Evolutionary conservation across 768 basidiomycete species (phyloP), one percentile per base, ranked within the genome.

Genomic region (Paxillus involutus): DNA sequence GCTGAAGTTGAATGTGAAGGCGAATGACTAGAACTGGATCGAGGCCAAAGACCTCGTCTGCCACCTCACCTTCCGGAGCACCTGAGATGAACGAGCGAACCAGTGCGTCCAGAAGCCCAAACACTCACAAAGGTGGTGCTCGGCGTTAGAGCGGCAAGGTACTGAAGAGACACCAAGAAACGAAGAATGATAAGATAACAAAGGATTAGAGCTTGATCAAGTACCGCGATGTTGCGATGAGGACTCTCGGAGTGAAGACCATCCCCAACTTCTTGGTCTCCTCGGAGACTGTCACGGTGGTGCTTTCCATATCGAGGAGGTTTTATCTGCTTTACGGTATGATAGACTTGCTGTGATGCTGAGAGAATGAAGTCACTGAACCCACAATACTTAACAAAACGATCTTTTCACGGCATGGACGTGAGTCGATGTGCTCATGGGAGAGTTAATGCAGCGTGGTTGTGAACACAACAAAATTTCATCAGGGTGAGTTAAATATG

Each of bases 101-200:
- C 41, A 29, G 58, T 44, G 36, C 55, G 9, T 30, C 32, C 11
- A 32, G 45, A 29, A 29, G 24, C 14, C 17, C 29, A 12, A 41
- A 43, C 14, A 30, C 21, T 45, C 14, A 16, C 3, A 11, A 33
- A 35, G 19, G 11, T 30, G 41, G 26, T 14, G 13, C 37, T 47
- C 41, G 66, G 66, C 45, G 52, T 51, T 59, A 66, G 56, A 42
- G 51, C 57, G 66, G 66, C 55, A 45, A 26, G 61, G 63, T 14
- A 9, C 12, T 7, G 4, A 10, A 30, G 58, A 4, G 53, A 53
- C 16, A 41, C 57, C 19, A 47, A 53, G 14, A 44, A 40, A 56
- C 42, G 45, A 56, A 56, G 36, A 16, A 47, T 47, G 65, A 67
- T 67, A 67, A 65, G 65, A 67, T 67, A 63, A 47, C 51, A 51